Evolutionary conservation across 306 rosid species (phyloP), one percentile per base, ranked within the genome.

Genomic region (Corylus heterophylla): DNA sequence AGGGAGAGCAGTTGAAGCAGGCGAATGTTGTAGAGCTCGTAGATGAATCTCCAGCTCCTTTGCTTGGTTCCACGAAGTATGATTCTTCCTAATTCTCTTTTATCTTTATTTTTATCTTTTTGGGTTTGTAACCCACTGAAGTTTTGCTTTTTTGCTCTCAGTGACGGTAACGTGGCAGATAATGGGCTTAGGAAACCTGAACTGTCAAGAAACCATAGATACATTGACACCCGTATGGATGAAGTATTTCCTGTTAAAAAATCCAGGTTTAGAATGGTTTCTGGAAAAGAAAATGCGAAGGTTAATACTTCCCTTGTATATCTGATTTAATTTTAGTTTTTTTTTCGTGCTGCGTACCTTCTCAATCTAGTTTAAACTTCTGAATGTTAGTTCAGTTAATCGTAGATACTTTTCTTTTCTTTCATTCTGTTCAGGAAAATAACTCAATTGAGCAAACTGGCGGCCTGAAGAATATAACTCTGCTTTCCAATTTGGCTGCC

Each of bases 231-330:
- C 8, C 91, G 91, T 1, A 87, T 94, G 81, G 91, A 90, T 85
- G 97, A 89, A 81, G 87, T 92, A 67, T 94, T 88, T 86, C 83
- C 93, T 63, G 83, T 82, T 14, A 92, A 85, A 86, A 86, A 86
- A 35, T 81, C 89, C 18, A 86, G 83, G 86, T 77, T 84, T 48
- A 82, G 83, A 44, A 84, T 74, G 76, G 55, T 59, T 62, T 77
- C 85, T 61, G 91, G 93, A 73, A 91, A 95, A 89, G 98, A 91
- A 83, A 91, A 88, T 86, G 69, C 84, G 7, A 91, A 91, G 99
- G 98, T 94, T 79, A 74, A 71, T 63, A 42, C 66, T 48, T 85
- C 67, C 56, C 66, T 73, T 5, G 45, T 7, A 10, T n/a, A 56
- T 7, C 14, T 31, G 8, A 20, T 49, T 71, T 45, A 44, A 45